Percentiles rank a stretch among this genome's conserved stretches.
Evolutionary conservation across 2,329 filamentous ascomycete species (phyloP).

Genomic region (Penicillium crustosum): DNA sequence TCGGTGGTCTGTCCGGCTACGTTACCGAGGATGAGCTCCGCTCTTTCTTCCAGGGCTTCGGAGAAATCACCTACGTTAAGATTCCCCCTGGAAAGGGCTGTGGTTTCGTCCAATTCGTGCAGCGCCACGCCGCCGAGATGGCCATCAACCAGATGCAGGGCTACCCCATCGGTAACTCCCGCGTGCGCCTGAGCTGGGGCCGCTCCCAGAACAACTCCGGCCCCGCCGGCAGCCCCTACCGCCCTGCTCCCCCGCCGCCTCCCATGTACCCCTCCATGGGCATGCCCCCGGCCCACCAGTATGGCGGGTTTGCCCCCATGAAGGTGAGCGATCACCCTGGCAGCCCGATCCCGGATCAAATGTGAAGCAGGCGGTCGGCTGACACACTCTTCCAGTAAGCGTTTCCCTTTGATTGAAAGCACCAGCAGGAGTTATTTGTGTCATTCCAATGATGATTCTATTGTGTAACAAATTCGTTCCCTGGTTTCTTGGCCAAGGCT

Average conservation of each 20-base stretch:
- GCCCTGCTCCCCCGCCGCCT: constrained; percentile 76
- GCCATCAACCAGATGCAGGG: constrained; percentile 99
- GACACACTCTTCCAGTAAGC: constrained; percentile 36
- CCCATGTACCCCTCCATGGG: constrained; percentile 71
- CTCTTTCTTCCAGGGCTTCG: constrained; percentile 99
- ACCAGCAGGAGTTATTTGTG: constrained; percentile 46
- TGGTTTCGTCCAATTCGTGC: constrained; percentile 98
- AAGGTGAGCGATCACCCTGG: constrained; percentile 53
- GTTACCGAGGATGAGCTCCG: constrained; percentile 99
- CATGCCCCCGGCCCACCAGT: constrained; percentile 63
- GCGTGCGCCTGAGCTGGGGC: constrained; percentile 95
- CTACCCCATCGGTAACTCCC: constrained; percentile 97
- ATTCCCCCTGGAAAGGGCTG: constrained; percentile 99
- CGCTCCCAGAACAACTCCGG: constrained; percentile 99
- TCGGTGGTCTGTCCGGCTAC: constrained; percentile 93
- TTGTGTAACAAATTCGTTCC: constrained; percentile 42
- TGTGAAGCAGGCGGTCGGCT: constrained; percentile 30
- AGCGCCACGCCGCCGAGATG: constrained; percentile 98
- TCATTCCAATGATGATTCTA: constrained; percentile 45
- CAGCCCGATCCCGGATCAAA: constrained; percentile 32
- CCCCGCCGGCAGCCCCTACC: constrained; percentile 90
- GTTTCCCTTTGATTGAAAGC: constrained; percentile 43
- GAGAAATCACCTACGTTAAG: constrained; percentile 99
- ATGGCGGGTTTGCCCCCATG: constrained; percentile 65
- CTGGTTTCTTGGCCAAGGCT: constrained; percentile 35